Evolutionary conservation across 805 yeast genomes (phyloP), one percentile per base, ranked within the genome.

Genomic region (Candida ortonii): DNA sequence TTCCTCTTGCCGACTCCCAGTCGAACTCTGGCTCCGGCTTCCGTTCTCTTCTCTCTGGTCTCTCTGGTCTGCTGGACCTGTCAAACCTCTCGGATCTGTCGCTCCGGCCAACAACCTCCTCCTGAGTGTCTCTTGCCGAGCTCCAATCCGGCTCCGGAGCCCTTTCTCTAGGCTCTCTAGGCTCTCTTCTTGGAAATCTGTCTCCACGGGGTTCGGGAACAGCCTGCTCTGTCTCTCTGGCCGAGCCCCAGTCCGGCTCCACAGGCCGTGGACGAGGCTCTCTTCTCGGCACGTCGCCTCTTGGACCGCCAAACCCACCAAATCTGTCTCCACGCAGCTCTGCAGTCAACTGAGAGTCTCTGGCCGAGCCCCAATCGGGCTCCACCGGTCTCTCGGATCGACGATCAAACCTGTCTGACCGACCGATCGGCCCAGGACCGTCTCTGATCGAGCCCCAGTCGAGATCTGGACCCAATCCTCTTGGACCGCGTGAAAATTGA

Each of bases 131-230:
- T 55, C 76, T 63, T 18, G 68, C 73, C 17, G 65, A 36, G 30
- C 67, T 62, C 76, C 84, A 78, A 59, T 80, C 85, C 36, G 78
- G 62, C 26, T 76, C 75, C 32, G 77, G 76, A 50, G 70, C 79
- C 49, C 70, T 76, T 43, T 62, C 64, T 57, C 69, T 64, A 46
- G 64, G 65, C 40, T 36, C 51, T 36, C 51, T 43, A 31, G 46
- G 42, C 41, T 59, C 65, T 29, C 61, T 50, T 31, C 40, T 54
- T 7, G 52, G 17, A 50, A 40, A 53, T 29, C 39, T 34, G 30
- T 44, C 47, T 33, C 22, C 39, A 34, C 45, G 27, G 41, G 44
- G 38, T 25, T 44, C 45, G 23, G 43, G 41, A 18, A 42, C 46
- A n/a, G n/a, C n/a, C 8, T 37, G 41, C 15, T 37, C 41, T 5